Conservation (phyloP, 75 land plant species). For the Sequoia sempervirens region DNA sequence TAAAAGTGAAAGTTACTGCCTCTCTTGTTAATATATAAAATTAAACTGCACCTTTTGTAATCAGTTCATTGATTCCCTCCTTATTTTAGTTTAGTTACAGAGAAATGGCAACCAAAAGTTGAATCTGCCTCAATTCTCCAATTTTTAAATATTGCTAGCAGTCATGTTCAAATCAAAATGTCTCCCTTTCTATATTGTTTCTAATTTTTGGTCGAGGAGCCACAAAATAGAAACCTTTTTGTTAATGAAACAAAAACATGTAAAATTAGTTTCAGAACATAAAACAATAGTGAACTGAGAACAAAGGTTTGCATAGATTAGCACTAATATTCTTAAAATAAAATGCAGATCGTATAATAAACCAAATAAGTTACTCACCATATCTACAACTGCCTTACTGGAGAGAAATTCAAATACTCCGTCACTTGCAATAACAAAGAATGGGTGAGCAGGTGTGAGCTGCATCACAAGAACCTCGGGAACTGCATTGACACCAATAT, state of each 20-base stretch:
- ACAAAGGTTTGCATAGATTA: not conserved
- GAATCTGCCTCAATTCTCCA: not conserved
- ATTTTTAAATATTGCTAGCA: not conserved
- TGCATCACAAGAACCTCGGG: slow-evolving; percentile 79
- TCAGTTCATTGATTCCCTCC: not conserved
- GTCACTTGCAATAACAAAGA: slow-evolving; percentile 97
- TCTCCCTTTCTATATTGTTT: not conserved
- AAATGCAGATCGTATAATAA: slow-evolving; percentile 3
- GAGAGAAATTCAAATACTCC: slow-evolving; percentile 97
- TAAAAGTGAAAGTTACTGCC: not conserved
- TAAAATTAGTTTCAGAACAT: not conserved
- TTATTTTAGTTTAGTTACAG: not conserved
- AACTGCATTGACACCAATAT: slow-evolving; percentile 66
- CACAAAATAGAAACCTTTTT: not conserved
- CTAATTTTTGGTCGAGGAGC: not conserved
- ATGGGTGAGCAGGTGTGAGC: slow-evolving; percentile 68
- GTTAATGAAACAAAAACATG: not conserved
- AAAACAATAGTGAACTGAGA: not conserved
- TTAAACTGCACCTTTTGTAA: not conserved
- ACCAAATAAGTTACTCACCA: slow-evolving; percentile 48
- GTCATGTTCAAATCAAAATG: not conserved
- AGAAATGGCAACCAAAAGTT: not conserved
- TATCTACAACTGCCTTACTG: slow-evolving; percentile 90
- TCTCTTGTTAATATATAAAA: not conserved
- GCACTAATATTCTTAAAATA: not conserved